Base-by-base conservation (phyloP, 371 early-diverging fungal genomes). In the Mortierella sp. region DNA sequence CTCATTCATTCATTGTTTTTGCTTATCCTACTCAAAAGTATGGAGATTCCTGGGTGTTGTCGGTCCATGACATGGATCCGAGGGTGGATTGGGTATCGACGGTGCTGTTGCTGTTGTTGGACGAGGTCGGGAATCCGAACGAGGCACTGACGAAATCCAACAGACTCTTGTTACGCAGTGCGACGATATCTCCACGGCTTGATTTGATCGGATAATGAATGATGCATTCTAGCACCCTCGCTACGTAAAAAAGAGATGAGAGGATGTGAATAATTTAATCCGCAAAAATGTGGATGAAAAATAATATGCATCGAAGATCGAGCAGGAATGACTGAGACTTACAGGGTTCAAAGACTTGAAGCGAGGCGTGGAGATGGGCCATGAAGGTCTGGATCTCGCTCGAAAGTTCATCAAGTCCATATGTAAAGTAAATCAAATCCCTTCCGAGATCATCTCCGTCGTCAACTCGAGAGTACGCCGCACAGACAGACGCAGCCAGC, bases 401-500 rank as follows among this genome's bases (percentile, higher is more conserved):
- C 2, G 55, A 70, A 10, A 78, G 64, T 5, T 50, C 58, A 26
- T 82, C 83, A 1, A 82, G 68, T 3, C 83, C 83, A 66, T 82
- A 82, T 2, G 83, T 72, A 24, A 78, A 82, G 31, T 82, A 82
- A 16, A 75, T 24, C 19, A 82, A n/a, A 55, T 73, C 78, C 16
- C 83, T 40, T 11, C 79, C 79, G n/a, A 71, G 34, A 19, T 37
- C 55, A 29, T 66, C 65, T 10, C 40, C 37, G 22, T 29, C 19
- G n/a, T 77, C 75, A 7, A 69, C 67, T 2, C 11, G 43, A 1
- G 83, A 67, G 26, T 75, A 78, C 16, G 69, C 78, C 14, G 63
- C 76, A 29, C 83, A 82, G 1, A 82, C 70, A 11, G 83, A 82
- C 1, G 83, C 78, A 9, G 91, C 91, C 13, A 91, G 53, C 31